Base-by-base conservation (phyloP, 306 rosid species). In the Fragaria nilgerrensis region DNA sequence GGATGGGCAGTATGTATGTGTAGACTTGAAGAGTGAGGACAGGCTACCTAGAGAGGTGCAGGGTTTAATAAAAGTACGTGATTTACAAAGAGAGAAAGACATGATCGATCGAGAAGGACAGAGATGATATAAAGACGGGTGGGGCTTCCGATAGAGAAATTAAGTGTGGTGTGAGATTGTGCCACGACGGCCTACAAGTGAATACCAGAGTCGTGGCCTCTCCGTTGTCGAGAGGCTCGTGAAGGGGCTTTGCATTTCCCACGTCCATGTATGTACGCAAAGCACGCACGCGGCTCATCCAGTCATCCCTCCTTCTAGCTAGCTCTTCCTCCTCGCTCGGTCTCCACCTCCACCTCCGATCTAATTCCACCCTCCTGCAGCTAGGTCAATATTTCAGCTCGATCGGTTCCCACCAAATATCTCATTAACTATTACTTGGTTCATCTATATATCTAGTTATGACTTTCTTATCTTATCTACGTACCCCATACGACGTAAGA, bases 131-230 rank as follows among this genome's bases (percentile, higher is more conserved):
- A 34, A 64, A 64, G 8, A 64, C 20, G 53, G 53, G 83, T 74
- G 84, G 53, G 55, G 44, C 37, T 73, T 79, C 27, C 43, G 77
- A 59, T 59, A 16, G 69, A 36, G 64, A 65, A 17, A 3, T 48
- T 5, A n/a, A 73, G 7, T 77, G 83, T 73, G 97, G 97, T 79
- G 36, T 36, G 5, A 58, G 86, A 78, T 59, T 49, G 61, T n/a
- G 92, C 96, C 98, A 95, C 98, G 96, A 75, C 9, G 53, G 44
- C 32, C 49, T 0, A 0, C 5, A 0, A 34, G 3, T 13, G 9
- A 66, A 79, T 9, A 52, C 19, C 9, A 36, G 74, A 70, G 16
- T 85, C 93, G 97, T 92, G 97, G 96, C 97, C 22, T 75, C 67
- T 68, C 85, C 74, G 77, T 50, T 58, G 87, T 87, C 92, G 77